These are phyloP conservation scores for Pythium phragmitis DNA, from an alignment of 352 stramenopile genomes.

Conservation along the genomic window DNA sequence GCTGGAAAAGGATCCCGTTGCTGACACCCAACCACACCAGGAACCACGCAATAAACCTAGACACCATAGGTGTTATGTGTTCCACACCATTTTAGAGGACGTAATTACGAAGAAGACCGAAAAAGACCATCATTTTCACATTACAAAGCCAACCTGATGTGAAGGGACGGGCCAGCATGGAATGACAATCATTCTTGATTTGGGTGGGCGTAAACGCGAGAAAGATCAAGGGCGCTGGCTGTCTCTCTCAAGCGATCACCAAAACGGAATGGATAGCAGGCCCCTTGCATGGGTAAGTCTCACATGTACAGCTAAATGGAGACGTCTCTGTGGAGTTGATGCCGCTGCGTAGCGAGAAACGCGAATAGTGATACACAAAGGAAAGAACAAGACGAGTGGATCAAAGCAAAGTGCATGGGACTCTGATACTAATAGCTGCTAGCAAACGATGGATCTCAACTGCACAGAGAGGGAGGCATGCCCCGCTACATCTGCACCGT, in stretches of 20 bases:
- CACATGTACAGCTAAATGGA: neutral
- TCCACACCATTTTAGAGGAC: constrained; percentile 2
- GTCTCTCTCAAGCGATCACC: constrained; percentile 10
- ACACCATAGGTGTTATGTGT: constrained; percentile 12
- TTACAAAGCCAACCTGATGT: constrained; percentile 6
- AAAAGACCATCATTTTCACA: neutral
- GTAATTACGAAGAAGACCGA: neutral
- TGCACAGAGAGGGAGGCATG: neutral
- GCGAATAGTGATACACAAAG: neutral
- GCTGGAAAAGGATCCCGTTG: constrained; percentile 5
- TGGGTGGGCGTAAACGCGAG: constrained; percentile 1
- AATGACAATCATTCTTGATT: constrained; percentile 15
- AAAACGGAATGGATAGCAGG: neutral
- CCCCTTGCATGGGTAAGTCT: neutral
- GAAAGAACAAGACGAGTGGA: constrained; percentile 1
- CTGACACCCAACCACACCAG: constrained; percentile 6
- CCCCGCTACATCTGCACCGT: neutral
- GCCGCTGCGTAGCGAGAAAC: neutral
- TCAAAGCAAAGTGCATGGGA: constrained; percentile 26
- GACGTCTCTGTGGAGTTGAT: neutral
- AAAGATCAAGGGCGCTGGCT: neutral
- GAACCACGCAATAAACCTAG: neutral
- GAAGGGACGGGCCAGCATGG: constrained; percentile 8
- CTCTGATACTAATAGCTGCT: constrained; percentile 24
- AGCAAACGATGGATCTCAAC: neutral